Conservation (phyloP, 352 stramenopile genomes). For the Globisporangium canariense region DNA sequence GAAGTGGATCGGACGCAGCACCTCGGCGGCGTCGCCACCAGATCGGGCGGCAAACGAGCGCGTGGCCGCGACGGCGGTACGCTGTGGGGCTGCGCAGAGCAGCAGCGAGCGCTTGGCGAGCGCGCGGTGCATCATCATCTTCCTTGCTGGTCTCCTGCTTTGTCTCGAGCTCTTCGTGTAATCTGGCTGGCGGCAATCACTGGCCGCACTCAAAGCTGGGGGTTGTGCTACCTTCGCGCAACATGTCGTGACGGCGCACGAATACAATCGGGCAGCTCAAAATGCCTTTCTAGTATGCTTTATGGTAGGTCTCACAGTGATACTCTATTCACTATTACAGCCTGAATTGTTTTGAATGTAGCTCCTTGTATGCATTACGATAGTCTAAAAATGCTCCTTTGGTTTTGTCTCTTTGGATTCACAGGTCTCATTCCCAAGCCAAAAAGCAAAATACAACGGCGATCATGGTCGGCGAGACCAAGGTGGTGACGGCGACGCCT, state of each 20-base stretch:
- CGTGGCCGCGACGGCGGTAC: conserved; percentile 15
- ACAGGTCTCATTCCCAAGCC: conserved; percentile 8
- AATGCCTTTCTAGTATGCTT: neutral
- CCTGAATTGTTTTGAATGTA: neutral
- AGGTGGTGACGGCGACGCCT: conserved; percentile 6
- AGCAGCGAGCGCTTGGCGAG: conserved; percentile 15
- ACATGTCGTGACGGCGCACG: neutral
- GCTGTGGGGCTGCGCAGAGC: conserved; percentile 11
- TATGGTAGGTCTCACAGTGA: neutral
- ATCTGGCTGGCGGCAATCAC: conserved; percentile 12
- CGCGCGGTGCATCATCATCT: conserved; percentile 23
- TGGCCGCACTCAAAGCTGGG: conserved; percentile 6
- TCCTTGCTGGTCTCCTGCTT: neutral
- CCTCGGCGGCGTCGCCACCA: conserved; percentile 12
- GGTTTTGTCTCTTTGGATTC: neutral
- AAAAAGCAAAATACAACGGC: neutral
- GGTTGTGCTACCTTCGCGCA: conserved; percentile 13
- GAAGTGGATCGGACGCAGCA: conserved; percentile 69
- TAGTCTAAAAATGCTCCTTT: neutral
- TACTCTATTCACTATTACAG: neutral
- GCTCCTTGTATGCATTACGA: neutral
- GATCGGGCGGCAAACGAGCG: conserved; percentile 26
- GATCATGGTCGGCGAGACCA: conserved; percentile 1
- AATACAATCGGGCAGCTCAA: neutral
- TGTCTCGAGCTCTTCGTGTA: conserved; percentile 5